A percentile compares a stretch with the other conserved stretches of the same genome.
Evolutionary conservation across 1,284 basidiomycete species (phyloP).

Genomic region (Ganoderma resinaceum): DNA sequence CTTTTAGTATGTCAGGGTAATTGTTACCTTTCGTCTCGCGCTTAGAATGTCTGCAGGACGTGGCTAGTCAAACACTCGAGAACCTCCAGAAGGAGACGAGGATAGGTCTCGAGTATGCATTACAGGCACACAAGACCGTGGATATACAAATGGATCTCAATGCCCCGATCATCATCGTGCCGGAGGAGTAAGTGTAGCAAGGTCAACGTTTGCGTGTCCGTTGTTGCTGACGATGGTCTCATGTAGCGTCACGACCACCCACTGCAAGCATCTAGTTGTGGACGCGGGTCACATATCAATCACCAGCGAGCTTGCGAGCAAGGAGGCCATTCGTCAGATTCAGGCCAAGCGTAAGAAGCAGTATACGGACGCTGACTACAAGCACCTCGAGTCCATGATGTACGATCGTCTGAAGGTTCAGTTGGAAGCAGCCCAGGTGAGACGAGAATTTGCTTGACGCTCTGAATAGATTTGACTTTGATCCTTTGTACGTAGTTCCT

Average conservation of each 20-base stretch:
- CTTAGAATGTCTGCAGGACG: constrained; percentile 63
- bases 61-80: constrained; percentile 94
- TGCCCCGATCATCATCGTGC: constrained; percentile 97
- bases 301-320: constrained; percentile 89
- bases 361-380: constrained; percentile 92
- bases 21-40: constrained; percentile 1
- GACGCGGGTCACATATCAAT: constrained; percentile 98
- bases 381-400: constrained; percentile 91
- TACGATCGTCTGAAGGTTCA: constrained; percentile 93
- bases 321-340: constrained; percentile 82
- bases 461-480: not conserved
- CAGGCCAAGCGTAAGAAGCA: constrained; percentile 87
- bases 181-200: constrained; percentile 76
- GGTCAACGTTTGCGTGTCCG: not conserved
- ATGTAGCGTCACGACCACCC: constrained; percentile 73
- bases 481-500: constrained; percentile 70
- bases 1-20: constrained; percentile 65
- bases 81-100: constrained; percentile 95
- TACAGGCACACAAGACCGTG: constrained; percentile 94
- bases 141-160: constrained; percentile 97
- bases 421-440: constrained; percentile 89
- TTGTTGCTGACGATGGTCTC: constrained; percentile 6
- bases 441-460: constrained; percentile 18
- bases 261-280: constrained; percentile 89
- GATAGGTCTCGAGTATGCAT: constrained; percentile 92